Base-by-base conservation (phyloP, 257 asterid genomes). In the Coffea eugenioides region DNA sequence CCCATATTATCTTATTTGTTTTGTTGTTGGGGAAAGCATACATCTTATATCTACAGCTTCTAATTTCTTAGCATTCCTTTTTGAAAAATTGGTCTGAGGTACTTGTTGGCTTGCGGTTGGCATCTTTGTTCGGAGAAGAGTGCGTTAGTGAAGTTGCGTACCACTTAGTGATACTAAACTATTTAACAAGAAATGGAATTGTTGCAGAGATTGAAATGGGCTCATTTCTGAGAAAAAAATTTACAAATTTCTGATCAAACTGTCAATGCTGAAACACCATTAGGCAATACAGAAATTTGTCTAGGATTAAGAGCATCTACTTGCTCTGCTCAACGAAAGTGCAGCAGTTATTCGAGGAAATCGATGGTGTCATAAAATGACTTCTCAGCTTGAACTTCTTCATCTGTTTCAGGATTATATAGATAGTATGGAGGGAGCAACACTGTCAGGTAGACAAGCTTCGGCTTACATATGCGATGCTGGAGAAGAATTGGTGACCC, bases 351-450 rank as follows among this genome's bases (percentile, higher is more conserved):
- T 49, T 10, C 12, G 12, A 36, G 72, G 46, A 56, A 21, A 56
- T 27, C 23, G 20, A 72, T 45, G 66, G 14, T 65, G 27, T 36
- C 6, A 14, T 14, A 61, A 14, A 16, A 45, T 2, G 78, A 34
- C 20, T 15, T 3, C 27, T 59, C 23, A 20, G 14, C 25, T 39
- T n/a, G 20, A 56, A 48, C 51, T 69, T 27, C 66, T 69, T 39
- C 66, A 20, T 69, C 52, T 51, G 73, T 54, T 73, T 71, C 95
- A 96, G 98, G 99, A 96, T 78, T 96, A 96, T 85, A 96, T 94
- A 71, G 99, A 96, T 83, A 96, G 99, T 91, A 96, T 96, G 99
- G 99, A 96, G 84, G 98, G 99, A 15, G 99, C 99, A 31, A 96
- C 97, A 73, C 89, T 96, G 51, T 96, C 98, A 0, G 99, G 99